These are phyloP conservation scores for Apiospora malaysiana DNA, from an alignment of 2,329 filamentous ascomycete genomes.

Conservation along the genomic window DNA sequence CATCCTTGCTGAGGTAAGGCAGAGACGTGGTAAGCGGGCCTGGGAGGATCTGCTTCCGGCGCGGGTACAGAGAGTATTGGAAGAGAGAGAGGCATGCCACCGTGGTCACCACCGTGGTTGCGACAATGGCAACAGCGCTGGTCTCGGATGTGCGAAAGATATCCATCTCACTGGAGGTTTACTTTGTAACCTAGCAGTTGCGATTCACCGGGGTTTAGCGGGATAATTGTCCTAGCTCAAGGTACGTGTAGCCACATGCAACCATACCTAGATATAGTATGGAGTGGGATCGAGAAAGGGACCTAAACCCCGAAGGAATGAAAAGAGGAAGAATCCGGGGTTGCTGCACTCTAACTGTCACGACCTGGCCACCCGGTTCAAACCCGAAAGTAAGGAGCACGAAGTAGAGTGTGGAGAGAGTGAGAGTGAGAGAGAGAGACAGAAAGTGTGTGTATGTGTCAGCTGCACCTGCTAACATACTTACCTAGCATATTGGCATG, in stretches of 20 bases:
- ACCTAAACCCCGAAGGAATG: not conserved
- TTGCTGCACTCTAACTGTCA: not conserved
- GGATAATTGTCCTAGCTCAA: not conserved
- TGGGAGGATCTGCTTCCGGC: conserved; percentile 45
- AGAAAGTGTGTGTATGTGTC: not conserved
- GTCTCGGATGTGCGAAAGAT: not conserved
- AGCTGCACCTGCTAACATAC: not conserved
- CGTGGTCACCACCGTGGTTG: conserved; percentile 49
- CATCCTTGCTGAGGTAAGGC: conserved; percentile 42
- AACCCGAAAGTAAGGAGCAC: not conserved
- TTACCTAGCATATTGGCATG: not conserved
- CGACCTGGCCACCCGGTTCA: not conserved
- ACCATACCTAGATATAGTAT: not conserved
- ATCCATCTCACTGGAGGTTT: not conserved
- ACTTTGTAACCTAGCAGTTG: not conserved
- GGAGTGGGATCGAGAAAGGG: not conserved
- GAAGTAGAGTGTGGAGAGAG: not conserved
- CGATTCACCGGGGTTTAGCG: not conserved
- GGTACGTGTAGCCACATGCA: not conserved
- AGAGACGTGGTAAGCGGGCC: conserved; percentile 52
- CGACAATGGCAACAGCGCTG: conserved; percentile 41
- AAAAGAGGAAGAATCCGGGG: not conserved
- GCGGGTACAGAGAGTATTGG: conserved; percentile 47
- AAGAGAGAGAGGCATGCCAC: conserved; percentile 45
- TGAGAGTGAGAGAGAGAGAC: no score